Evolutionary conservation across 805 yeast genomes (phyloP).

Genomic region (Ogataea minuta): DNA sequence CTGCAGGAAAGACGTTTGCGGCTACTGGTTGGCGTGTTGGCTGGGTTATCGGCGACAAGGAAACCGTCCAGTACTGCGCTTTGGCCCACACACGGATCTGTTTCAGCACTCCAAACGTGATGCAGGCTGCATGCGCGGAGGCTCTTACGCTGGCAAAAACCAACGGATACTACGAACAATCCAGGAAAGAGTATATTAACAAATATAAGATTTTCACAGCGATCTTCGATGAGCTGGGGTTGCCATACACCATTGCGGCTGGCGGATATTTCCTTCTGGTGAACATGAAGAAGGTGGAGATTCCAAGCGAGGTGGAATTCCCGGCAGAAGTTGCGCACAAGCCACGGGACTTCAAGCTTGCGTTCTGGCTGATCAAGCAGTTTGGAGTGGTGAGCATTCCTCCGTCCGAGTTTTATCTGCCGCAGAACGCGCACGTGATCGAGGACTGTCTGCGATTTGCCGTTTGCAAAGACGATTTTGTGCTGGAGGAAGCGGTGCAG

Average conservation of each 20-base stretch:
- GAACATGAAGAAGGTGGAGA: constrained; percentile 75
- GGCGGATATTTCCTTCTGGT: constrained; percentile 94
- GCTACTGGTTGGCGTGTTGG: constrained; percentile 99
- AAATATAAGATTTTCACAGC: constrained; percentile 73
- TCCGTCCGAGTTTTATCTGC: constrained; percentile 88
- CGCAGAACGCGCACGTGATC: constrained; percentile 68
- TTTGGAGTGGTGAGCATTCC: constrained; percentile 96
- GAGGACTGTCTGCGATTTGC: constrained; percentile 91
- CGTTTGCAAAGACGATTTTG: constrained; percentile 86
- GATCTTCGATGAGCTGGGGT: constrained; percentile 80
- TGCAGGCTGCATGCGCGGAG: constrained; percentile 87
- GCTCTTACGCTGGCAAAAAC: constrained; percentile 64
- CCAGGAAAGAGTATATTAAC: constrained; percentile 62
- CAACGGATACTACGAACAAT: constrained; percentile 65
- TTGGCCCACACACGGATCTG: constrained; percentile 94
- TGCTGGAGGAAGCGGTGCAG: constrained; percentile 77
- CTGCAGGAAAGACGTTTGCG: constrained; percentile 98
- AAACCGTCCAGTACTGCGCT: constrained; percentile 73
- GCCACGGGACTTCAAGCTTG: constrained; percentile 83
- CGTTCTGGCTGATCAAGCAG: constrained; percentile 91
- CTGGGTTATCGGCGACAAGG: constrained; percentile 88
- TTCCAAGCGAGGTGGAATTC: constrained; percentile 62
- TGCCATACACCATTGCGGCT: constrained; percentile 88
- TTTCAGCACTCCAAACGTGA: constrained; percentile 85
- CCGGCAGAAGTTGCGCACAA: constrained; percentile 67